Percentiles rank a stretch among this genome's conserved stretches.
These are phyloP conservation scores for Blastocystis sp. DNA, from an alignment of 352 stramenopile genomes.

Conservation along the genomic window DNA sequence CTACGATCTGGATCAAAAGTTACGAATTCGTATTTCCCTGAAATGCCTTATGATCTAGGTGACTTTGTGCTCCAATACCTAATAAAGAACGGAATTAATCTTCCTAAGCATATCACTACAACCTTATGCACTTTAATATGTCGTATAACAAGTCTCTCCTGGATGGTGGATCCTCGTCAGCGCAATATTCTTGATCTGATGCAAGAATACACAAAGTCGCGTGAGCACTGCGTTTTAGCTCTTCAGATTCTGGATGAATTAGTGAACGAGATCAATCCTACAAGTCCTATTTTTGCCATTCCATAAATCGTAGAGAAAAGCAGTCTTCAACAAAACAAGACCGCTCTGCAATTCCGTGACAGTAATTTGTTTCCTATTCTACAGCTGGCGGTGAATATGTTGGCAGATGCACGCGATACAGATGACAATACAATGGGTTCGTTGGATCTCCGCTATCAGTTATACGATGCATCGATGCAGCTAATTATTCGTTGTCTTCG, in stretches of 20 bases:
- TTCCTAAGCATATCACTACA: neutral
- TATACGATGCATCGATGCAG: slow-evolving; percentile 3
- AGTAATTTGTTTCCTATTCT: slow-evolving; percentile 20
- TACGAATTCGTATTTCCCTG: slow-evolving; percentile 6
- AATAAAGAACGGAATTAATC: slow-evolving; percentile 36
- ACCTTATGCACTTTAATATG: slow-evolving; percentile 15
- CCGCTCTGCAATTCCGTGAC: slow-evolving; percentile 31
- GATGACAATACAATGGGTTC: slow-evolving; percentile 24
- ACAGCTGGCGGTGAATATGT: slow-evolving; percentile 10
- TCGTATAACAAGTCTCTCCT: slow-evolving; percentile 53
- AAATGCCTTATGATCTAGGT: neutral
- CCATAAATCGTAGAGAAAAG: neutral
- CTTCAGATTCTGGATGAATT: slow-evolving; percentile 25
- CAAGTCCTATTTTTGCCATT: neutral
- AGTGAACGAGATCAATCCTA: slow-evolving; percentile 41
- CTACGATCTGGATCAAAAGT: slow-evolving; percentile 46
- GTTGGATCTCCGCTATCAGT: neutral
- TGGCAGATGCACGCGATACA: neutral
- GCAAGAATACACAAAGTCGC: slow-evolving; percentile 35
- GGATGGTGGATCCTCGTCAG: slow-evolving; percentile 35
- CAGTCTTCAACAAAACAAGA: slow-evolving; percentile 27
- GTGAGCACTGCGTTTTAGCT: slow-evolving; percentile 28
- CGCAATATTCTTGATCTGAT: slow-evolving; percentile 50
- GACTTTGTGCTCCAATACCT: slow-evolving; percentile 56
- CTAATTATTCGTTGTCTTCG: neutral